Base-by-base conservation (phyloP, 768 basidiomycete genomes). In the Suillus fuscotomentosus region DNA sequence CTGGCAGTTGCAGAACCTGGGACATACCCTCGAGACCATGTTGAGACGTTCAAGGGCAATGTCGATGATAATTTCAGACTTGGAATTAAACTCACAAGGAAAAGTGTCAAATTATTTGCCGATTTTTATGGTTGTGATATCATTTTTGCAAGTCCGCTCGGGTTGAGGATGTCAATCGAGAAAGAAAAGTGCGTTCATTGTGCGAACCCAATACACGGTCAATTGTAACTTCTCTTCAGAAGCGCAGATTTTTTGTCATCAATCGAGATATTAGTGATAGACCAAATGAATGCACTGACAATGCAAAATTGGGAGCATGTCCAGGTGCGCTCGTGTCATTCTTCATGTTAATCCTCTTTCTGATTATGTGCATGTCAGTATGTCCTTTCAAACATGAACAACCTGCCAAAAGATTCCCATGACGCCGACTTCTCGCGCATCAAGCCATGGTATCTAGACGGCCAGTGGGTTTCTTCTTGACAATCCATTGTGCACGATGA, bases 271-370 rank as follows among this genome's bases (percentile, higher is more conserved):
- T 78, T 95, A 24, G 78, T 99, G n/a, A 82, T 94, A 17, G 97
- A 99, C 74, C 95, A 97, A 71, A 82, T 94, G 81, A 95, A 99
- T 75, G 90, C 90, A 3, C 84, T 99, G 70, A 84, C 87, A 4
- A 99, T 99, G 97, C 97, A 99, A 79, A 99, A 99, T 70, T 99
- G 97, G 97, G 95, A 98, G 45, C 97, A 99, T 71, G 84, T 96
- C 22, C 93, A 97, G 83, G 96, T 94, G 72, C 42, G 81, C 71
- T 20, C 15, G 5, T 4, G 9, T 36, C 9, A 42, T 47, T 3
- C 34, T 38, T 41, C 47, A 14, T 13, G 5, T 54, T 3, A 36
- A 36, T 51, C 27, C 54, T 50, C 15, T 34, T 47, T 17, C 36
- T n/a, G 15, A 2, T 43, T 24, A 5, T 6, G 65, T 36, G 41